Percentiles rank a stretch among this genome's conserved stretches.
Conservation (phyloP, 352 stramenopile genomes). For the Phytopythium oedochilum region DNA sequence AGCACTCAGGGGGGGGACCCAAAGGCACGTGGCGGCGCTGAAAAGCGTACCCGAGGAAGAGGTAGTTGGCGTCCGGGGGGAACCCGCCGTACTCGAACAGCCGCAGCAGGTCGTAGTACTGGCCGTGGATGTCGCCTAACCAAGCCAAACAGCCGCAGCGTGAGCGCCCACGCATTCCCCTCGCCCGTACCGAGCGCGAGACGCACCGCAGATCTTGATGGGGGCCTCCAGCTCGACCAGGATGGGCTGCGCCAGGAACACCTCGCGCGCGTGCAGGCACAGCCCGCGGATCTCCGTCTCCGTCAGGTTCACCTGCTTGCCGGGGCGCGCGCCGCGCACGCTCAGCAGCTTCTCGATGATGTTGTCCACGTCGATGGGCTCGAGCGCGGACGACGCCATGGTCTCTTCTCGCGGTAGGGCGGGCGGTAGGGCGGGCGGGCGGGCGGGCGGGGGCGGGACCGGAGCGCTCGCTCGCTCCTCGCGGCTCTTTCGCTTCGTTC, state of each 20-base stretch:
- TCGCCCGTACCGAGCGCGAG: constrained; percentile 1
- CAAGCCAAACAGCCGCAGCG: not conserved
- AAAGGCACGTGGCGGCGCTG: too few relatives aligned
- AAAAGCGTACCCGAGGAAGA: constrained; percentile 46
- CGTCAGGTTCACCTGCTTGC: constrained; percentile 92
- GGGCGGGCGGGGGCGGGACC: not conserved
- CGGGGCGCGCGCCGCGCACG: constrained; percentile 82
- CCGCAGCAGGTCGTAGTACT: constrained; percentile 98
- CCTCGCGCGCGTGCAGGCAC: constrained; percentile 95
- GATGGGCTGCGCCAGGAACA: constrained; percentile 98
- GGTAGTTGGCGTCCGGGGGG: constrained; percentile 77
- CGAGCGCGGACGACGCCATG: constrained; percentile 51
- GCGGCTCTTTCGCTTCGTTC: not conserved
- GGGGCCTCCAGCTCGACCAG: constrained; percentile 98
- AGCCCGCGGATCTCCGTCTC: constrained; percentile 97
- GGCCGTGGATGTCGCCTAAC: constrained; percentile 96
- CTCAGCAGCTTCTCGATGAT: constrained; percentile 91
- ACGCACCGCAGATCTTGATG: constrained; percentile 96
- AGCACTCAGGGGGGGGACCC: too few relatives aligned
- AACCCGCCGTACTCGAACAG: constrained; percentile 93
- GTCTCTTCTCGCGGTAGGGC: not conserved
- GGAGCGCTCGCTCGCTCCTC: not conserved
- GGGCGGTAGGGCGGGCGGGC: not conserved
- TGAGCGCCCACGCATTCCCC: not conserved
- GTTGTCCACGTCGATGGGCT: constrained; percentile 79